phyloP scores from a whole-genome alignment of 345 rosid species.

The Rhodamnia argentea region DNA sequence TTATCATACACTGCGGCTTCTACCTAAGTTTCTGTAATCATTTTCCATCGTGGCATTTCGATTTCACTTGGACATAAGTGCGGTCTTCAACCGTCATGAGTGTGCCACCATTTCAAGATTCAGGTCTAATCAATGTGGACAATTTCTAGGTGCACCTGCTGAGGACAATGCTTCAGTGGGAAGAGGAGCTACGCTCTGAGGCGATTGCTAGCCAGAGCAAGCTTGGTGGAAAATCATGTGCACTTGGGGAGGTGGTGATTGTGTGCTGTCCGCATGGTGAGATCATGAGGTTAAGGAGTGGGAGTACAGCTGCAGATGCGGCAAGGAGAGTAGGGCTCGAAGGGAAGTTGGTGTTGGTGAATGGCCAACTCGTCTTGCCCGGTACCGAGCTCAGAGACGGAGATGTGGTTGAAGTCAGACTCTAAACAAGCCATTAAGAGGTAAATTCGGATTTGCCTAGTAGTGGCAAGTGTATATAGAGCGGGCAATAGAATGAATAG shows the following conservation, averaged over 20 bases:
- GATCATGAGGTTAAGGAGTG: slow-evolving; percentile 49
- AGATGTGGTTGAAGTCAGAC: slow-evolving; percentile 53
- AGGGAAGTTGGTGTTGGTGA: slow-evolving; percentile 50
- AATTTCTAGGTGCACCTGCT: slow-evolving; percentile 39
- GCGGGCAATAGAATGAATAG: neutral
- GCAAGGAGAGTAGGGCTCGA: slow-evolving; percentile 53
- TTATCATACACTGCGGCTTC: neutral
- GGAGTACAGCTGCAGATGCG: slow-evolving; percentile 78
- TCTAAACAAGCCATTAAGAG: slow-evolving; percentile 7
- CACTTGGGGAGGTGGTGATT: slow-evolving; percentile 50
- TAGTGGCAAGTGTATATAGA: neutral
- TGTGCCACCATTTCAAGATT: neutral
- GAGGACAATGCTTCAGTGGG: slow-evolving; percentile 76
- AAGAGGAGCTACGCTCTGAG: slow-evolving; percentile 46
- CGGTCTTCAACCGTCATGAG: neutral
- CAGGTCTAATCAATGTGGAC: neutral
- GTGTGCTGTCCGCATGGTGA: slow-evolving; percentile 61
- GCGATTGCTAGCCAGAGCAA: slow-evolving; percentile 19
- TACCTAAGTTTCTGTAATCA: neutral
- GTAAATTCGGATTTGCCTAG: neutral
- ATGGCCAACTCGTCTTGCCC: slow-evolving; percentile 52
- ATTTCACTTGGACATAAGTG: neutral
- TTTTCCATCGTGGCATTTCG: neutral
- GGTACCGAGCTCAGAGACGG: slow-evolving; percentile 61
- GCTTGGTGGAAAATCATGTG: neutral